A percentile compares a stretch with the other conserved stretches of the same genome.
These are phyloP conservation scores for Chernovozyma sophiae-reginae DNA, from an alignment of 1,139 yeast genomes.

Conservation along the genomic window DNA sequence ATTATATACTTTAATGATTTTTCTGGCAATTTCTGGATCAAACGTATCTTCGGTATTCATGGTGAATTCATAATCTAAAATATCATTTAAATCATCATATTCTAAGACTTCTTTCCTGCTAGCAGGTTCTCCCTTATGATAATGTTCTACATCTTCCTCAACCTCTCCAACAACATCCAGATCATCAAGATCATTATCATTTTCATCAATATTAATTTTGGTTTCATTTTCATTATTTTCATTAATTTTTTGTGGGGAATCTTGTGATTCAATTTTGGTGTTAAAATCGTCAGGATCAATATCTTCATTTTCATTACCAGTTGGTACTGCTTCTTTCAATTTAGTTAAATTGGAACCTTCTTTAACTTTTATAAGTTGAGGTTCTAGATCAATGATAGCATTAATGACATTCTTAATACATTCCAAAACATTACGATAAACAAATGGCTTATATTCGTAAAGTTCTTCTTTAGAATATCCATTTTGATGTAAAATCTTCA, in stretches of 20 bases:
- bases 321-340: background rate
- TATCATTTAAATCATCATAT: conserved; percentile 42
- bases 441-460: conserved; percentile 64
- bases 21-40: conserved; percentile 40
- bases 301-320: background rate
- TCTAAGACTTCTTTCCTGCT: conserved; percentile 21
- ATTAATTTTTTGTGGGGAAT: conserved; percentile 6
- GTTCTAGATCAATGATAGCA: conserved; percentile 50
- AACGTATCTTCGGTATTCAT: conserved; percentile 46
- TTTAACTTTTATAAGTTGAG: conserved; percentile 44
- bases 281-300: conserved; percentile 4
- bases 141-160: conserved; percentile 12
- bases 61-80: conserved; percentile 47
- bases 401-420: conserved; percentile 59
- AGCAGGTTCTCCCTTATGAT: conserved; percentile 12
- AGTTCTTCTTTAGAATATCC: conserved; percentile 66
- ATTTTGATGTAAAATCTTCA: conserved; percentile 67
- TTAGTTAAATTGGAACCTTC: background rate
- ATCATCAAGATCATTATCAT: conserved; percentile 1
- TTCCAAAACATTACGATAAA: conserved; percentile 62
- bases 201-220: conserved; percentile 1
- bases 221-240: conserved; percentile 2
- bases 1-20: conserved; percentile 50
- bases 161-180: background rate
- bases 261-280: conserved; percentile 6